Evolutionary conservation across 2,329 filamentous ascomycete genomes (phyloP).

Genomic region (Endoconidiophora laricicola): DNA sequence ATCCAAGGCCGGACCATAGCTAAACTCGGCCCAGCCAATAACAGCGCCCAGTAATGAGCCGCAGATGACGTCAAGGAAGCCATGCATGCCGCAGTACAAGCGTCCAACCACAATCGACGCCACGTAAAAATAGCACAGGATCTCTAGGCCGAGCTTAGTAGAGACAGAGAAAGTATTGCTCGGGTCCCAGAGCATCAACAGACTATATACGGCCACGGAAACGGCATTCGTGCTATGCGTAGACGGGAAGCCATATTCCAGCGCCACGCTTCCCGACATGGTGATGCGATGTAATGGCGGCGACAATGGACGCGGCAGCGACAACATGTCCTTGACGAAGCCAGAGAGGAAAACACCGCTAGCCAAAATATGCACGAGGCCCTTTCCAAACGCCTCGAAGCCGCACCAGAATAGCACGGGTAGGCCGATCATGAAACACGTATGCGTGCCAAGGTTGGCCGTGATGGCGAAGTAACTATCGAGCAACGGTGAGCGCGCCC

Average conservation of each 20-base stretch:
- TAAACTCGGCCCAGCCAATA: conserved; percentile 42
- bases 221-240: conserved; percentile 96
- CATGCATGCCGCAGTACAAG: conserved; percentile 97
- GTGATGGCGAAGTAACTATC: conserved; percentile 96
- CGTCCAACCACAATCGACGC: conserved; percentile 79
- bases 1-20: conserved; percentile 47
- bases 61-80: conserved; percentile 76
- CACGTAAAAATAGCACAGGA: conserved; percentile 66
- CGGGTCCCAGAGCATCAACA: conserved; percentile 51
- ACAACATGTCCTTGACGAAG: conserved; percentile 86
- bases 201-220: conserved; percentile 73
- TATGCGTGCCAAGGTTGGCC: conserved; percentile 91
- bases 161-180: conserved; percentile 44
- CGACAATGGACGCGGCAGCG: conserved; percentile 77
- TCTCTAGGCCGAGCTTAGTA: conserved; percentile 46
- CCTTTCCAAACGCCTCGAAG: conserved; percentile 67
- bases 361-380: conserved; percentile 60
- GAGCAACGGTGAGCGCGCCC: conserved; percentile 62
- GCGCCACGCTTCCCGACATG: conserved; percentile 86
- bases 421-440: conserved; percentile 93
- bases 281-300: conserved; percentile 88
- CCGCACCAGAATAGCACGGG: conserved; percentile 97
- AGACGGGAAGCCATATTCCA: conserved; percentile 95
- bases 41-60: conserved; percentile 62
- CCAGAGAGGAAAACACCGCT: conserved; percentile 75